These are phyloP conservation scores for Cystobasidiopsis lactophilus DNA, from an alignment of 768 basidiomycete species.

Conservation along the genomic window DNA sequence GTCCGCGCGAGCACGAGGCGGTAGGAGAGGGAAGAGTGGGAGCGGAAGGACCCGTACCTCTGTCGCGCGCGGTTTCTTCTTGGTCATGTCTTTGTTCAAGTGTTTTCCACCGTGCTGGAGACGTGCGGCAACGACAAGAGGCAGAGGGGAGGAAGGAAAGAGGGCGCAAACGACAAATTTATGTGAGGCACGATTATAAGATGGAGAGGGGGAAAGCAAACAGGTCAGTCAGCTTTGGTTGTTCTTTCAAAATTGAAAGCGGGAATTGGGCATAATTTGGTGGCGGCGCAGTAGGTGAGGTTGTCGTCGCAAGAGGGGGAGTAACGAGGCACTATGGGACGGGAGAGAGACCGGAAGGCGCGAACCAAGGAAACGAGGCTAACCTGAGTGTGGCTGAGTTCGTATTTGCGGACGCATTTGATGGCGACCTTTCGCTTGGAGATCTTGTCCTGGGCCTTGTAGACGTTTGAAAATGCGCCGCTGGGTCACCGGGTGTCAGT, in stretches of 20 bases:
- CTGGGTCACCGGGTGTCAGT: background rate
- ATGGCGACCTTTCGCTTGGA: conserved; percentile 43
- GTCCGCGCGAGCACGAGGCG: background rate
- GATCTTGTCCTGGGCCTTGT: conserved; percentile 57
- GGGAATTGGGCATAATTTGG: no score
- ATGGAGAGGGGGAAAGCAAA: no score
- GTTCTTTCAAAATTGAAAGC: no score
- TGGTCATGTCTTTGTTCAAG: conserved; percentile 15
- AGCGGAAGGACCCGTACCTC: conserved; percentile 22
- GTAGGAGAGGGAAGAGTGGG: background rate
- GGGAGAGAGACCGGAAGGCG: background rate
- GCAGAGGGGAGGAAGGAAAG: conserved; percentile 19
- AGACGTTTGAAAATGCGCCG: conserved; percentile 97
- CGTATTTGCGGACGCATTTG: conserved; percentile 84
- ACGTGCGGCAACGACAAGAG: conserved; percentile 15
- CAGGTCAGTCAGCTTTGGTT: no score
- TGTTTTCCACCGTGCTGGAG: conserved; percentile 17
- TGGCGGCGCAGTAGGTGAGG: no score
- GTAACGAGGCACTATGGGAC: no score
- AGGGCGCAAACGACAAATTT: conserved; percentile 7
- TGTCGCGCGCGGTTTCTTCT: conserved; percentile 22
- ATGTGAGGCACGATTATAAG: no score
- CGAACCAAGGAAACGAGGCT: conserved; percentile 24
- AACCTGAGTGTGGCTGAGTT: conserved; percentile 77
- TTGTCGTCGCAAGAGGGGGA: background rate